phyloP scores from a whole-genome alignment of 805 yeast species.

The Metschnikowia kunwiensis region DNA sequence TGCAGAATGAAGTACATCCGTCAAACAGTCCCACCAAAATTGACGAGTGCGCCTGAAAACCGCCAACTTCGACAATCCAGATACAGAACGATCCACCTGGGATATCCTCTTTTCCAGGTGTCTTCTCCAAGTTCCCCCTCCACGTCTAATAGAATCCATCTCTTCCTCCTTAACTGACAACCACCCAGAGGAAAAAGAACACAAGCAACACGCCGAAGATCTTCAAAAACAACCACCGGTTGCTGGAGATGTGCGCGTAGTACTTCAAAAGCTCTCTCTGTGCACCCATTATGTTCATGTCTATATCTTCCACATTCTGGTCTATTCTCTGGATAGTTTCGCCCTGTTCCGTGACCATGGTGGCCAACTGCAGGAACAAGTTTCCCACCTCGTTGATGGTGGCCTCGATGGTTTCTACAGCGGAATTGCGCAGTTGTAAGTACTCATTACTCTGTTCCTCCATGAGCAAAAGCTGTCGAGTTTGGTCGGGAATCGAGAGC shows the following conservation, averaged over 20 bases:
- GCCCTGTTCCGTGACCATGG: conserved; percentile 97
- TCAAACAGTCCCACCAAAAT: too few species aligned
- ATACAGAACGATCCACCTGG: too few species aligned
- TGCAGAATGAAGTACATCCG: too few species aligned
- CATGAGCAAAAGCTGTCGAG: conserved; percentile 69
- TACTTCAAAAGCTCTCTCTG: conserved; percentile 90
- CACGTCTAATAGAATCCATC: too few species aligned
- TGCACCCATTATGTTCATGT: conserved; percentile 86
- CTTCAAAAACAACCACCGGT: conserved; percentile 88
- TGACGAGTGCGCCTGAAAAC: too few species aligned
- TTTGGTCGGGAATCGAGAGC: conserved; percentile 78
- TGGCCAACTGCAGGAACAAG: conserved; percentile 88
- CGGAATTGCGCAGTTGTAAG: conserved; percentile 77
- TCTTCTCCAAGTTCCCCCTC: too few species aligned
- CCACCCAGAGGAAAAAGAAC: conserved; percentile 74
- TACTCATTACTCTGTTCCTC: conserved; percentile 81
- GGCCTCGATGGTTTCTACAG: conserved; percentile 95
- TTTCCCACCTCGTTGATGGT: conserved; percentile 96
- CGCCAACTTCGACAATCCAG: too few species aligned
- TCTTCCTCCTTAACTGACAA: conserved; percentile 50
- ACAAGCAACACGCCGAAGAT: conserved; percentile 83
- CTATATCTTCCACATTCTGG: conserved; percentile 89
- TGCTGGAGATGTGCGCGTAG: conserved; percentile 80
- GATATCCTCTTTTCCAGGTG: background rate
- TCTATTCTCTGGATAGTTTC: conserved; percentile 95